Evolutionary conservation across 164 flowering plant species (phyloP).

Genomic region (Piper betle): DNA sequence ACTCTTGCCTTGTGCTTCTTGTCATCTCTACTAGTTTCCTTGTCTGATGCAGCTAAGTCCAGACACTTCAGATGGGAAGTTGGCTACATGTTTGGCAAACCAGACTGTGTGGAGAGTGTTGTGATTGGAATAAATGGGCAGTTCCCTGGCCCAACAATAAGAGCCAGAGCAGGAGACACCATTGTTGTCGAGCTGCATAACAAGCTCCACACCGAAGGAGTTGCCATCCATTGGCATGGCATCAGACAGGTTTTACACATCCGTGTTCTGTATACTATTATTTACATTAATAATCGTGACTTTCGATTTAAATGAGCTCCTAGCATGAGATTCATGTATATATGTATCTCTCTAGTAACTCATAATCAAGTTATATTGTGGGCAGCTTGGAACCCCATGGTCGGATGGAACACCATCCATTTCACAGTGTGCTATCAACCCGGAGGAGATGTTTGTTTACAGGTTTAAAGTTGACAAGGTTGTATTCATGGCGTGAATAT

Average conservation of each 20-base stretch:
- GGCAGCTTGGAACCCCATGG: slow-evolving; percentile 81
- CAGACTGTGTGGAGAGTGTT: slow-evolving; percentile 52
- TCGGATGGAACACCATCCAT: slow-evolving; percentile 87
- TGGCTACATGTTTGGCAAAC: slow-evolving; percentile 55
- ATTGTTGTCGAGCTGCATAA: slow-evolving; percentile 57
- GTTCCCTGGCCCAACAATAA: slow-evolving; percentile 82
- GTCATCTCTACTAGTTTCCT: not conserved
- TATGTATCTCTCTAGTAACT: too few species aligned
- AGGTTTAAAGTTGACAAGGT: slow-evolving; percentile 78
- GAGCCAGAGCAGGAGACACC: slow-evolving; percentile 67
- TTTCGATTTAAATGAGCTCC: not conserved
- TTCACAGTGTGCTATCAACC: slow-evolving; percentile 74
- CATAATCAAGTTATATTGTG: too few species aligned
- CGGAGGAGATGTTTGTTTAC: slow-evolving; percentile 70
- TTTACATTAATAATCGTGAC: not conserved
- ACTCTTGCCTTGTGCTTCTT: too few species aligned
- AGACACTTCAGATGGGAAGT: slow-evolving; percentile 67
- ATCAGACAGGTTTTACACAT: slow-evolving; percentile 49
- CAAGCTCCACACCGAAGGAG: slow-evolving; percentile 65
- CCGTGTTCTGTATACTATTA: not conserved
- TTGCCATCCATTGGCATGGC: slow-evolving; percentile 95
- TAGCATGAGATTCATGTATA: too few species aligned
- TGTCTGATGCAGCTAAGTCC: slow-evolving; percentile 13
- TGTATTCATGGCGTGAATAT: too few species aligned
- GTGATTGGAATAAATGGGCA: slow-evolving; percentile 80